Evolutionary conservation across 164 flowering plant species (phyloP).

Genomic region (Umbellularia californica): DNA sequence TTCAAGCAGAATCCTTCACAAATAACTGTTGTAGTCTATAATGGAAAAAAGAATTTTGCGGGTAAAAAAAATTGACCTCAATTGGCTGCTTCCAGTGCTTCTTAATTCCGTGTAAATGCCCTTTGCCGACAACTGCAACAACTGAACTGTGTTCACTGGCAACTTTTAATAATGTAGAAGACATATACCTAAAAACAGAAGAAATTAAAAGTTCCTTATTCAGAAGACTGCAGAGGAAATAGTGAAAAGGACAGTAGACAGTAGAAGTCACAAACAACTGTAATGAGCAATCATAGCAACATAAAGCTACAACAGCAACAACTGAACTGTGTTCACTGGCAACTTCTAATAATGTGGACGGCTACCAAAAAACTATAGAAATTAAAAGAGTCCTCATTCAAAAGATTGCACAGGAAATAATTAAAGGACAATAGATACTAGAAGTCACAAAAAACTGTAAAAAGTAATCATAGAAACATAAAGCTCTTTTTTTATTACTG

Average conservation of each 20-base stretch:
- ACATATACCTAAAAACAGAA: constrained; percentile 64
- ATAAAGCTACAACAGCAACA: constrained; percentile 67
- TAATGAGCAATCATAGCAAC: too few species aligned
- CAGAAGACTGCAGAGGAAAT: too few species aligned
- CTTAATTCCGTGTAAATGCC: constrained; percentile 86
- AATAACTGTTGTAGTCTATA: too few species aligned
- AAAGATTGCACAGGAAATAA: not conserved
- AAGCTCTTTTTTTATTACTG: not conserved
- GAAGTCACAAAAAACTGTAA: not conserved
- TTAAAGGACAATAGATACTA: not conserved
- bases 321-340: constrained; percentile 78
- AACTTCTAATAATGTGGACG: constrained; percentile 52
- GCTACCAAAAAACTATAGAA: constrained; percentile 46
- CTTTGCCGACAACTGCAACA: constrained; percentile 96
- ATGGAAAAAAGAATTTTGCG: too few species aligned
- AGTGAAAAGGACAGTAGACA: too few species aligned
- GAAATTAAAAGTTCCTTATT: too few species aligned
- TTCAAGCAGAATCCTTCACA: not conserved
- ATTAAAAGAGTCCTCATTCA: not conserved
- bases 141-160: constrained; percentile 78
- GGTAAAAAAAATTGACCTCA: constrained; percentile 33
- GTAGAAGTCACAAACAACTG: too few species aligned
- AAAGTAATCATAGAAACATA: not conserved
- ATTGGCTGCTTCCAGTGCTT: constrained; percentile 86
- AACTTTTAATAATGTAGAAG: constrained; percentile 54